A percentile compares a stretch with the other conserved stretches of the same genome.
Evolutionary conservation across 768 basidiomycete species (phyloP).

Genomic region (Leucocoprinus birnbaumii): DNA sequence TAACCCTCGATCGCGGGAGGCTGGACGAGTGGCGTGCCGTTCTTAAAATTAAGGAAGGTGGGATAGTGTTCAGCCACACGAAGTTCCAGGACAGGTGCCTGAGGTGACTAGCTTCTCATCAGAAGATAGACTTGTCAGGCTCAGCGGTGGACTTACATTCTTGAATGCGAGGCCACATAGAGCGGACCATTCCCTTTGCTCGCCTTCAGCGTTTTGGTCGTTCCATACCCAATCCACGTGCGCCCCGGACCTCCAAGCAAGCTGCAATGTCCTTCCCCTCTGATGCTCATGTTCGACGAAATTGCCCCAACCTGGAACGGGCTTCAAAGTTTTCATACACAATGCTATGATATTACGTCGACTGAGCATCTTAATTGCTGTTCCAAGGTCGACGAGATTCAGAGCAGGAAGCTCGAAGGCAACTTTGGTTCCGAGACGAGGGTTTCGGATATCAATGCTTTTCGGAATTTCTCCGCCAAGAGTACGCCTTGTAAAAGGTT

Average conservation of each 20-base stretch:
- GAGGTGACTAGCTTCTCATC: conserved; percentile 24
- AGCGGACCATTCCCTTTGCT: conserved; percentile 65
- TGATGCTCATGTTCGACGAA: conserved; percentile 52
- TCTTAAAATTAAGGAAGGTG: conserved; percentile 38
- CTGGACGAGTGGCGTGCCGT: conserved; percentile 55
- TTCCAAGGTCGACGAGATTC: conserved; percentile 33
- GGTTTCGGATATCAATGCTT: conserved; percentile 67
- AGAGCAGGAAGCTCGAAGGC: conserved; percentile 63
- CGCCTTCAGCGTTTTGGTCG: conserved; percentile 61
- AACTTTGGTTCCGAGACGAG: conserved; percentile 63
- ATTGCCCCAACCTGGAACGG: conserved; percentile 58
- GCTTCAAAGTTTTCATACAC: conserved; percentile 53
- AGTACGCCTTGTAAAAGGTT: conserved; percentile 46
- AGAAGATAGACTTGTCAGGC: conserved; percentile 3
- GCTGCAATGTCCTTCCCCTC: conserved; percentile 57
- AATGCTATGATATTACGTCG: conserved; percentile 60
- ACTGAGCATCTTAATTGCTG: conserved; percentile 50
- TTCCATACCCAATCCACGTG: conserved; percentile 88
- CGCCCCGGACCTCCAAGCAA: conserved; percentile 76
- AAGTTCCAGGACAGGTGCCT: conserved; percentile 63
- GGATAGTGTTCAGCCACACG: conserved; percentile 71
- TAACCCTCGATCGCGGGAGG: conserved; percentile 88
- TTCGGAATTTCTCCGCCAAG: conserved; percentile 72
- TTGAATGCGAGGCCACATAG: conserved; percentile 73
- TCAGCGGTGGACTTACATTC: conserved; percentile 45